Evolutionary conservation across 768 basidiomycete species (phyloP).

Genomic region (Naematelia encephala): DNA sequence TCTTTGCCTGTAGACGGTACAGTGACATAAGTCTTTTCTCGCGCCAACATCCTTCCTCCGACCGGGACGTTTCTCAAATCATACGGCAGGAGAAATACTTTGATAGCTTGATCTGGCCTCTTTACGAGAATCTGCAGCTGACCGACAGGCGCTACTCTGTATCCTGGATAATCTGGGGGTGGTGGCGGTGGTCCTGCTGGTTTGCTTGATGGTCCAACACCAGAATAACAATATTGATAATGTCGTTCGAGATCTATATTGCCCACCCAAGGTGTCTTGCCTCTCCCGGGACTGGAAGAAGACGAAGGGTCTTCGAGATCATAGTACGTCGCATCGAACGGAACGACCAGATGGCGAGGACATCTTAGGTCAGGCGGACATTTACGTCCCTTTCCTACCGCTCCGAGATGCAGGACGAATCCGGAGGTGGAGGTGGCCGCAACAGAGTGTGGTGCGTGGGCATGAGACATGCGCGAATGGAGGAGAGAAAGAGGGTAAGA

Average conservation of each 20-base stretch:
- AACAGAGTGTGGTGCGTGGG: constrained; percentile 38
- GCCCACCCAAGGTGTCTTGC: constrained; percentile 47
- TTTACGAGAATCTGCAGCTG: constrained; percentile 46
- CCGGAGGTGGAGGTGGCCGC: constrained; percentile 18
- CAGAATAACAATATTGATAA: constrained; percentile 22
- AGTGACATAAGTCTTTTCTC: constrained; percentile 38
- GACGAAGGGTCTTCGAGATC: constrained; percentile 24
- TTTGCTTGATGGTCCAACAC: not conserved
- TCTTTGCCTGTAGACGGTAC: constrained; percentile 12
- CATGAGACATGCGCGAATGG: constrained; percentile 48
- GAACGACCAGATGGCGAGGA: constrained; percentile 29
- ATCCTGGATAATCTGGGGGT: constrained; percentile 42
- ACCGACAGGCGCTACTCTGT: constrained; percentile 37
- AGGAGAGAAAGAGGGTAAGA: constrained; percentile 49
- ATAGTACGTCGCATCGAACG: constrained; percentile 46
- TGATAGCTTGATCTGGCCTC: constrained; percentile 30
- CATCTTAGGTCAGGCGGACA: constrained; percentile 33
- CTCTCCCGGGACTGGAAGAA: not conserved
- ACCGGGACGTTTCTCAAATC: constrained; percentile 34
- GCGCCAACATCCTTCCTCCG: constrained; percentile 38
- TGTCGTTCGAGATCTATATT: constrained; percentile 39
- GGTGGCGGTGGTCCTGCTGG: constrained; percentile 1
- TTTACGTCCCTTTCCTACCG: constrained; percentile 22
- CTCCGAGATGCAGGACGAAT: constrained; percentile 37
- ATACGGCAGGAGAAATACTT: constrained; percentile 47